These are phyloP conservation scores for Orbilia quercus DNA, from an alignment of 2,329 filamentous ascomycete species.

Conservation along the genomic window DNA sequence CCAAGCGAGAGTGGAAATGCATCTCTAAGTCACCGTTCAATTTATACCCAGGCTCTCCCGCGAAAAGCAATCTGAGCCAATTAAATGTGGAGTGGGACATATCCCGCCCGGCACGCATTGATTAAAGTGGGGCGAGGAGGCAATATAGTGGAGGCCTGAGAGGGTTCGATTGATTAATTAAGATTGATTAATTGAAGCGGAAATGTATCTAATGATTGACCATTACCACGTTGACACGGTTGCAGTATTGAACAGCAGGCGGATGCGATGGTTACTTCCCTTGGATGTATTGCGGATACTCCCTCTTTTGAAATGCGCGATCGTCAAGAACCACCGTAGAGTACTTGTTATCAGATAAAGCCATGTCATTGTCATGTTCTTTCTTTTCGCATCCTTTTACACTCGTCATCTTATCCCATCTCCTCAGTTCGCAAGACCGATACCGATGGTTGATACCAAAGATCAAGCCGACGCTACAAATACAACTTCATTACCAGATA, in stretches of 20 bases:
- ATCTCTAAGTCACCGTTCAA: constrained; percentile 7
- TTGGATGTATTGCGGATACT: too few relatives aligned
- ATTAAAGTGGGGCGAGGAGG: too few relatives aligned
- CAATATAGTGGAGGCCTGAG: not conserved
- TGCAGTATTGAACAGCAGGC: too few relatives aligned
- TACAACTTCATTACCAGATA: too few relatives aligned
- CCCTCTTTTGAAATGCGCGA: too few relatives aligned
- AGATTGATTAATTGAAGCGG: too few relatives aligned
- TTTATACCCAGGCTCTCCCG: too few relatives aligned
- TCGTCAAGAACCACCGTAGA: too few relatives aligned
- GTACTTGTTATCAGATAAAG: too few relatives aligned
- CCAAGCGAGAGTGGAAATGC: not conserved
- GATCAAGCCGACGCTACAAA: too few relatives aligned
- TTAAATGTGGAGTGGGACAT: not conserved
- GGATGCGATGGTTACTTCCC: too few relatives aligned
- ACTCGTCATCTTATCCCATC: not conserved
- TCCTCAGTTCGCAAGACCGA: not conserved
- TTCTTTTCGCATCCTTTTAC: constrained; percentile 18
- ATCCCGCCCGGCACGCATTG: not conserved
- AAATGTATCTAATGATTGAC: too few relatives aligned
- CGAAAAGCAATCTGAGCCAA: not conserved
- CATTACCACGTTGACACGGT: not conserved
- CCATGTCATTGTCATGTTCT: constrained; percentile 22
- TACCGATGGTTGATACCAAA: not conserved
- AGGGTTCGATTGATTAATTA: not conserved